Evolutionary conservation across 169 alveolate genomes (phyloP), one percentile per base, ranked within the genome.

Genomic region (Besnoitia besnoiti): DNA sequence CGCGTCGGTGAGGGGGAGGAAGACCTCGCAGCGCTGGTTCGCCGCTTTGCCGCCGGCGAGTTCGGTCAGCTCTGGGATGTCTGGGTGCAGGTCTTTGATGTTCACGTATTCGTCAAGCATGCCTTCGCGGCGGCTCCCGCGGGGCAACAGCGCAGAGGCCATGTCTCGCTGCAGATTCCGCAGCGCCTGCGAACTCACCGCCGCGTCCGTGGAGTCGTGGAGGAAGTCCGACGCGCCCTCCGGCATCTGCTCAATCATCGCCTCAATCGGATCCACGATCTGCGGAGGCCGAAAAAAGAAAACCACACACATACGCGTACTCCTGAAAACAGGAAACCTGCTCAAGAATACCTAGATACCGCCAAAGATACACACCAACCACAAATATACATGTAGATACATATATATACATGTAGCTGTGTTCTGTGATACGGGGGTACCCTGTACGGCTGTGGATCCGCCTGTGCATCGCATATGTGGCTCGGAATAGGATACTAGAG

Each of bases 41-140:
- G 87, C 87, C 37, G 61, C 87, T 35, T 77, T 77, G 44, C 87
- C 87, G 7, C 87, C 87, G n/a, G 87, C 87, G 16, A 77, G 59
- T 37, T 40, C 50, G 59, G n/a, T 42, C 21, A 77, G 87, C 59
- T 77, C 87, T 0, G 87, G 87, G 40, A 77, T 30, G 4, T 77
- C 87, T 30, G 49, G 59, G 30, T 77, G 87, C 35, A 77, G 59
- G 35, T 77, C 87, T 40, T 42, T 77, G 44, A 77, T 27, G 87
- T 39, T 77, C 1, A 77, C 87, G 40, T 8, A 77, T 24, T 77
- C 87, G 40, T 77, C 87, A n/a, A 77, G 55, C 87, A 77, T 77
- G 37, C 59, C 61, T 42, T 77, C 87, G n/a, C 87, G 49, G 10
- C 59, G 40, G 59, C 59, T 37, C 33, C 61, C 87, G 39, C 61